phyloP scores from a whole-genome alignment of 2,329 filamentous ascomycete genomes.

The Lomentospora prolificans region DNA sequence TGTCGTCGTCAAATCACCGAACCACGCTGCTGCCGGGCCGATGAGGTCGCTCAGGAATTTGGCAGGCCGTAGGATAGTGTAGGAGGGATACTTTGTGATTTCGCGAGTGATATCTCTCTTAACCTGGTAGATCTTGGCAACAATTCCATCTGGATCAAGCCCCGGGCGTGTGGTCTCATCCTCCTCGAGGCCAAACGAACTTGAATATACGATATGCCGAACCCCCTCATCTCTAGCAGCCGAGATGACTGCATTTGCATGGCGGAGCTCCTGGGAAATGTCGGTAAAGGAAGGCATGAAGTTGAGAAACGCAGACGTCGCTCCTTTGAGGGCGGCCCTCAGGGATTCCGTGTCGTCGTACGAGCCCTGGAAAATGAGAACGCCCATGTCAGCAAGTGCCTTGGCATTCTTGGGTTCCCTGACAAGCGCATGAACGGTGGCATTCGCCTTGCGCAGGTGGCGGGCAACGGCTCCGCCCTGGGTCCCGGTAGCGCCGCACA shows the following conservation, averaged over 20 bases:
- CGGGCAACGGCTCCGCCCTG: conserved; percentile 27
- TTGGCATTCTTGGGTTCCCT: conserved; percentile 14
- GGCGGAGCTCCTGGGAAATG: conserved; percentile 17
- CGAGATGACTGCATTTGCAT: conserved; percentile 22
- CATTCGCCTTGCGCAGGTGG: conserved; percentile 20
- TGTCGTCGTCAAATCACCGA: conserved; percentile 20
- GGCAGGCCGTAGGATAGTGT: conserved; percentile 39
- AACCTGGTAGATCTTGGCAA: conserved; percentile 21
- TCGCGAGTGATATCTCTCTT: conserved; percentile 33
- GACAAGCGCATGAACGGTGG: conserved; percentile 21
- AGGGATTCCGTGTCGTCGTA: neutral
- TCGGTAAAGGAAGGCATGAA: conserved; percentile 20
- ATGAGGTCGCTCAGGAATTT: conserved; percentile 43
- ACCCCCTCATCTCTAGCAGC: conserved; percentile 27
- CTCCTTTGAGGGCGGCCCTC: neutral
- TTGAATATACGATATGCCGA: conserved; percentile 27
- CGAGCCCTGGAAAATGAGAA: neutral
- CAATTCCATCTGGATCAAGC: conserved; percentile 18
- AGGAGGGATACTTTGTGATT: conserved; percentile 28
- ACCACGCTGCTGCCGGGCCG: conserved; percentile 11
- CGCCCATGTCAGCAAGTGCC: neutral
- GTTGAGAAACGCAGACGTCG: conserved; percentile 6
- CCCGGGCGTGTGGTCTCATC: conserved; percentile 15
- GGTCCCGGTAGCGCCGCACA: conserved; percentile 28
- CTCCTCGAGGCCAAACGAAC: conserved; percentile 20